These are phyloP conservation scores for Eucalyptus regnans DNA, from an alignment of 345 rosid species.

Conservation along the genomic window DNA sequence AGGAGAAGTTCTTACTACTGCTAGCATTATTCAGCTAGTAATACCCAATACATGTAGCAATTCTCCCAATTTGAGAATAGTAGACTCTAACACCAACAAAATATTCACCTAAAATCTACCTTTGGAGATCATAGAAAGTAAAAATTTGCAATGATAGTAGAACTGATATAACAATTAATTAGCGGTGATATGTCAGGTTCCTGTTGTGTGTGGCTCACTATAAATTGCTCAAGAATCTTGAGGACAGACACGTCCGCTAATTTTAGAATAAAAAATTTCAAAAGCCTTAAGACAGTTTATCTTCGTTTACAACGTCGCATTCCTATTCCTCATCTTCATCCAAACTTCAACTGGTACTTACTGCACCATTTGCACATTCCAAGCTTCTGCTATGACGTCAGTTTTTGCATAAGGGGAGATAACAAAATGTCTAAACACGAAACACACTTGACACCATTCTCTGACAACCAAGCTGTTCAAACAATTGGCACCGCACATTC, in stretches of 20 bases:
- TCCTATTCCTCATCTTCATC: background rate
- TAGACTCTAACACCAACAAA: background rate
- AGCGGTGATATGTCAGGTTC: background rate
- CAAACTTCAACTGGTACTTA: background rate
- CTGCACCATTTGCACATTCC: background rate
- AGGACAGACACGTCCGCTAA: background rate
- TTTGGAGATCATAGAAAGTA: background rate
- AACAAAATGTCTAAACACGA: background rate
- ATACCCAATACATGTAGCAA: background rate
- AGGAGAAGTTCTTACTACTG: background rate
- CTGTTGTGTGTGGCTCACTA: background rate
- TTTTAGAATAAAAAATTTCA: background rate
- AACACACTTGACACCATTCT: background rate
- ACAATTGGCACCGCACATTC: background rate
- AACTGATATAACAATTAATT: background rate
- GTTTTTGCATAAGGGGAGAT: background rate
- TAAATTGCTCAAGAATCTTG: background rate
- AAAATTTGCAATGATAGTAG: background rate
- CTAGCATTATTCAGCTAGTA: background rate
- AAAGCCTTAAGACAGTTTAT: background rate
- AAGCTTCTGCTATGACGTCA: background rate
- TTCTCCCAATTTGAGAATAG: background rate
- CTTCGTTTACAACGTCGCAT: background rate
- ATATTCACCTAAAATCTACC: background rate
- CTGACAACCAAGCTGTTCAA: background rate